These are phyloP conservation scores for Mycena albidolilacea DNA, from an alignment of 768 basidiomycete genomes.

Conservation along the genomic window DNA sequence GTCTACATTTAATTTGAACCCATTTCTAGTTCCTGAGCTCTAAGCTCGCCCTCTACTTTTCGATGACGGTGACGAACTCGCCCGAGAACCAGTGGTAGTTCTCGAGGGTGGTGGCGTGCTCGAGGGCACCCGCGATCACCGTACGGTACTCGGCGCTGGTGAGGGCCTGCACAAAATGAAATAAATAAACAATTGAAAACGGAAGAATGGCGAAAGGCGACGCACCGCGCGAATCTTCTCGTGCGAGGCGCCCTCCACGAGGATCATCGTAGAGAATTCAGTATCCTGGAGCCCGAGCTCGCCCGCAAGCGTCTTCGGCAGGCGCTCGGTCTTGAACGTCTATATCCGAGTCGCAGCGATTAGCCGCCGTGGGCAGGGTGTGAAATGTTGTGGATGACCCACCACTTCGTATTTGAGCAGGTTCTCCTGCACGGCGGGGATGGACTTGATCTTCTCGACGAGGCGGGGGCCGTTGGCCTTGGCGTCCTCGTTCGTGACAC, in stretches of 20 bases:
- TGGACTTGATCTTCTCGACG: not conserved
- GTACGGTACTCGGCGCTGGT: not conserved
- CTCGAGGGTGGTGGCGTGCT: not conserved
- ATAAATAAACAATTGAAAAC: not conserved
- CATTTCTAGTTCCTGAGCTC: too few relatives aligned
- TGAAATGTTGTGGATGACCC: not conserved
- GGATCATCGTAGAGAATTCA: not conserved
- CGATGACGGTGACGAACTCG: not conserved
- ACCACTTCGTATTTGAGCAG: not conserved
- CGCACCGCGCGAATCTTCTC: constrained; percentile 1
- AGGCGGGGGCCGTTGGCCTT: not conserved
- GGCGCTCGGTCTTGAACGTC: not conserved
- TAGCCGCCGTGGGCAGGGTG: not conserved
- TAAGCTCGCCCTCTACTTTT: not conserved
- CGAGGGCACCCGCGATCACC: not conserved
- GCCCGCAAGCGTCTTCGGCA: not conserved
- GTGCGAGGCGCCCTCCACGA: not conserved
- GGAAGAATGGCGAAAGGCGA: not conserved
- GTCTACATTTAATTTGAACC: not conserved
- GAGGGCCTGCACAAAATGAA: not conserved
- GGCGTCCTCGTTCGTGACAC: not conserved
- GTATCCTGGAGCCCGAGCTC: not conserved
- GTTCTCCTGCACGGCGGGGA: not conserved
- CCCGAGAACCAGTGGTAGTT: constrained; percentile 4
- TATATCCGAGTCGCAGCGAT: not conserved